Base-by-base conservation (phyloP, 805 yeast genomes). In the Monosporozyma servazzii region DNA sequence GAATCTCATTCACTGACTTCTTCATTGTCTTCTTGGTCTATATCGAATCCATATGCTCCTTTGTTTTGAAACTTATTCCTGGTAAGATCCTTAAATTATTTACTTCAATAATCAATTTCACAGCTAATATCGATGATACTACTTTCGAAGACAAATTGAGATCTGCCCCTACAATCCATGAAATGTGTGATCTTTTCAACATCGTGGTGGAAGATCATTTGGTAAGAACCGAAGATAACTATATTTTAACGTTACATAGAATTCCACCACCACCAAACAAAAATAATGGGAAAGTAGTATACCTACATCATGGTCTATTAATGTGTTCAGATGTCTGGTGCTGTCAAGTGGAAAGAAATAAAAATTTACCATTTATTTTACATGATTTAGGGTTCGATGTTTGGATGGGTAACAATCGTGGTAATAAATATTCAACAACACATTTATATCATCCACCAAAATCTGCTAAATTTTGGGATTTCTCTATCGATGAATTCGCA, bases 381-480 rank as follows among this genome's bases (percentile, higher is more conserved):
- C 82, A 82, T 54, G 88, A 89, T 52, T 65, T 81, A 46, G 97
- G 97, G 1, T 91, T 80, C 66, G 99, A 91, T 63, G 97, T 91
- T 5, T 91, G 95, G 91, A 72, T 91, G 55, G 98, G 98, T 1
- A 88, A 88, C 66, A 88, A 88, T 62, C 75, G 96, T 52, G 96
- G 96, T 10, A 93, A 91, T 70, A 93, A 91, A 70, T 91, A 91
- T 70, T 84, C 95, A 3, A 82, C 84, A 53, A 89, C 89, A 59
- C 96, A 91, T 67, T 53, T 75, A 15, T 54, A 63, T n/a, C 63
- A 71, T 37, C 65, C 65, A 43, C 75, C 81, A 15, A 67, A 63
- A 27, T 69, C 73, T 1, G 52, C 48, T 3, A 59, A 57, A 64
- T 91, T 88, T 66, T 90, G 98, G 98, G 82, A 89, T 68, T 90